These are phyloP conservation scores for Fremontodendron californicum DNA, from an alignment of 345 rosid genomes.

Conservation along the genomic window DNA sequence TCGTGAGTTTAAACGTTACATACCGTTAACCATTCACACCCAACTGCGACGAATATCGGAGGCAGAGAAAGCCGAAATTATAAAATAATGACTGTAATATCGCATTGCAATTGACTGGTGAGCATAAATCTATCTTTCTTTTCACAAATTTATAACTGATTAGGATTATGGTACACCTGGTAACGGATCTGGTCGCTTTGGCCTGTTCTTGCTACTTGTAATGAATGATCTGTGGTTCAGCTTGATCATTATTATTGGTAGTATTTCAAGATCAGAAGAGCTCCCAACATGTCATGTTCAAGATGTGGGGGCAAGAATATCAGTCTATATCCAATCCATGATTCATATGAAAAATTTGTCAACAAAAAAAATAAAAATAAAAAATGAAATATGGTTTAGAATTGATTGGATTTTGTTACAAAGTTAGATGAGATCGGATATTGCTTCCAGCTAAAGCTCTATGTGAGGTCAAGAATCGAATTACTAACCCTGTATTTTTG, in stretches of 20 bases:
- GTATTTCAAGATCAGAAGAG: not conserved
- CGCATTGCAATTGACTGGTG: too few species aligned
- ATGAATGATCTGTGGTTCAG: not conserved
- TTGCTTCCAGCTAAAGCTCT: not conserved
- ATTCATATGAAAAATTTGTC: not conserved
- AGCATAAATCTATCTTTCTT: too few species aligned
- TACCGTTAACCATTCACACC: too few species aligned
- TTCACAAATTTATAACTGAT: not conserved
- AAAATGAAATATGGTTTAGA: not conserved
- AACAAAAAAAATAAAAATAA: not conserved
- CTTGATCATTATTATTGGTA: not conserved
- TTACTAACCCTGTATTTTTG: not conserved
- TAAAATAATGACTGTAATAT: too few species aligned
- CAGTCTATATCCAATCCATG: not conserved
- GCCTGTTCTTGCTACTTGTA: conserved; percentile 9
- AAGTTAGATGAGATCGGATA: not conserved
- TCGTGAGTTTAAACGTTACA: too few species aligned
- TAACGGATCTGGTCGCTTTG: conserved; percentile 14
- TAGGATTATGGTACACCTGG: not conserved
- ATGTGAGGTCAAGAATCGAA: not conserved
- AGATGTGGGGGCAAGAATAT: not conserved
- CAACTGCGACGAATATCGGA: too few species aligned
- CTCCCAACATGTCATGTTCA: conserved; percentile 8
- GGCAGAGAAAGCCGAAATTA: too few species aligned
- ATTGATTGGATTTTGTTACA: not conserved